Base-by-base conservation (phyloP, 176 grass and related monocot genomes). In the Alopecurus myosuroides region DNA sequence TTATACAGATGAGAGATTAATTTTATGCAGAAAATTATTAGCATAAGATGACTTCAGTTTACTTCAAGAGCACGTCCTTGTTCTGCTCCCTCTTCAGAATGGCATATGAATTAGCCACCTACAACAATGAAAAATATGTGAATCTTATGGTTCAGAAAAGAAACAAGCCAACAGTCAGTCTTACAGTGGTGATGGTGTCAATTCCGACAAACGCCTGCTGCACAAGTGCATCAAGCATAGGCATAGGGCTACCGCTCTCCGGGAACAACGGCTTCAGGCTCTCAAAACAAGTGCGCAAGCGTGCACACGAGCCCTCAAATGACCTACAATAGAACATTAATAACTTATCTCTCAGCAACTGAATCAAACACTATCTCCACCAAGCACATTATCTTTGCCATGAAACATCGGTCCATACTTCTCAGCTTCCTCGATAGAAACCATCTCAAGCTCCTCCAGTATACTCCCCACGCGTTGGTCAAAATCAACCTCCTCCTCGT, bases 381-480 rank as follows among this genome's bases (percentile, higher is more conserved):
- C 14, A 35, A 61, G 74, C 50, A 44, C 62, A 71, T 35, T 45
- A 66, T 44, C 44, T 75, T n/a, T 75, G 77, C 22, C 49, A 88
- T 28, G 42, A 79, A 87, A 73, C 52, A 44, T 62, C 10, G 12
- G 70, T 55, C 14, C 76, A 77, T 99, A 99, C 97, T 91, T 89
- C 92, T 91, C 93, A 61, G 94, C 94, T 84, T 96, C 94, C 45
- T 99, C 94, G 18, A 82, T 92, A n/a, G 97, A 94, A 66, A 99
- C 77, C 79, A 84, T 88, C 84, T 99, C 94, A n/a, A 99, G 89
- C 60, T 94, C 97, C 86, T 96, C 97, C 7, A 99, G 86, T 79
- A 99, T 99, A 56, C 82, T 89, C 33, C 89, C 88, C 48, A 96
- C 90, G 3, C 88, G 86, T 76, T 82, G 89, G 41, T 99, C 97